A percentile compares a stretch with the other conserved stretches of the same genome.
These are phyloP conservation scores for Ceratocystis albifundus DNA, from an alignment of 2,329 filamentous ascomycete genomes.

Conservation along the genomic window DNA sequence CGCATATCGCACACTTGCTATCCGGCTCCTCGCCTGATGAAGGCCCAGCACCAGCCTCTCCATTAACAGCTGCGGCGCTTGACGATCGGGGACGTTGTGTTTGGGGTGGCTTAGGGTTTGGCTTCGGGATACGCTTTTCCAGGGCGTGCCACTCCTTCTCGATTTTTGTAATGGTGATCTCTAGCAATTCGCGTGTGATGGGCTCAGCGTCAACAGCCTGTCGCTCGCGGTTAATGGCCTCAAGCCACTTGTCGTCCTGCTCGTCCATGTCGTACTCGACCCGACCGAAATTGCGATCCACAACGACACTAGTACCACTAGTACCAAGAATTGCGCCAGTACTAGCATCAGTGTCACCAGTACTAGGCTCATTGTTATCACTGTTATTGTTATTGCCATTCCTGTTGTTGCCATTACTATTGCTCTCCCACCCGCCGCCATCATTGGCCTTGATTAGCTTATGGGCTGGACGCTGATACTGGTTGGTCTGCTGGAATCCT, in stretches of 20 bases:
- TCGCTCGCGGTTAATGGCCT: slow-evolving; percentile 67
- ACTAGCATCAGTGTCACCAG: no score
- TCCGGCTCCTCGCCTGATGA: slow-evolving; percentile 73
- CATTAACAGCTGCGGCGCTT: slow-evolving; percentile 89
- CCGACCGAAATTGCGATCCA: slow-evolving; percentile 48
- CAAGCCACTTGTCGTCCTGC: slow-evolving; percentile 93
- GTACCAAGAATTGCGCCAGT: no score
- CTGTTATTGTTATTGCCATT: slow-evolving; percentile 24
- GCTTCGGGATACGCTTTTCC: slow-evolving; percentile 93
- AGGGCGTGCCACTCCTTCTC: slow-evolving; percentile 97
- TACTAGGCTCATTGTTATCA: no score
- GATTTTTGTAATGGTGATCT: slow-evolving; percentile 97
- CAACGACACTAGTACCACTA: no score
- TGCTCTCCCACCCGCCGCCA: slow-evolving; percentile 43
- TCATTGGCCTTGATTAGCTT: slow-evolving; percentile 56
- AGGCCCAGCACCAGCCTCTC: slow-evolving; percentile 53
- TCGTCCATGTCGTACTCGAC: slow-evolving; percentile 99
- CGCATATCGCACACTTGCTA: slow-evolving; percentile 93
- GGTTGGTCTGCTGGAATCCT: slow-evolving; percentile 89
- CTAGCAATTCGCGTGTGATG: slow-evolving; percentile 88
- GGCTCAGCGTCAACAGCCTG: slow-evolving; percentile 62
- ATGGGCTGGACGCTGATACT: slow-evolving; percentile 67
- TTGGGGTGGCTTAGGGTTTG: slow-evolving; percentile 90
- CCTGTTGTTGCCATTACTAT: slow-evolving; percentile 33
- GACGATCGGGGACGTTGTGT: slow-evolving; percentile 87